These are phyloP conservation scores for Andalucia godoyi DNA, from an alignment of 78 protist genomes.

Conservation along the genomic window DNA sequence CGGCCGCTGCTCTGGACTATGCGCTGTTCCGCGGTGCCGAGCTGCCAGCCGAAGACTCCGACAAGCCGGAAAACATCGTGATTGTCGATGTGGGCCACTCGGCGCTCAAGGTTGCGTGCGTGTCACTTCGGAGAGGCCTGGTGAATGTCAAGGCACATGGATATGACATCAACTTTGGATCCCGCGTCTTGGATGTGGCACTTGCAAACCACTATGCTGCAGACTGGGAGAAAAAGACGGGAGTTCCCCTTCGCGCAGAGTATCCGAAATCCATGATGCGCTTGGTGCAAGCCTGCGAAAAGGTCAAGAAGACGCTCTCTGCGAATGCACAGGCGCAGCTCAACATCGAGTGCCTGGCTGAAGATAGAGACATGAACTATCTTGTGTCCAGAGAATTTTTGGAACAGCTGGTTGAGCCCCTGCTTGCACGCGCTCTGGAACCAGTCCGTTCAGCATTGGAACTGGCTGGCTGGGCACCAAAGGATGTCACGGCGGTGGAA, in stretches of 20 bases:
- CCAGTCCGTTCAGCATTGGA: not conserved
- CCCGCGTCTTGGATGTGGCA: slow-evolving; percentile 51
- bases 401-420: slow-evolving; percentile 23
- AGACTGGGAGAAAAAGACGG: slow-evolving; percentile 22
- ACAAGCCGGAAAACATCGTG: slow-evolving; percentile 39
- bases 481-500: slow-evolving; percentile 33
- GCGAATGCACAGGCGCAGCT: slow-evolving; percentile 56
- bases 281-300: slow-evolving; percentile 62
- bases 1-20: slow-evolving; percentile 81
- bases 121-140: slow-evolving; percentile 57
- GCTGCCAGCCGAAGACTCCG: slow-evolving; percentile 39
- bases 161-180: slow-evolving; percentile 56
- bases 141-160: slow-evolving; percentile 40
- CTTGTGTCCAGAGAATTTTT: slow-evolving; percentile 41
- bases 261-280: slow-evolving; percentile 56
- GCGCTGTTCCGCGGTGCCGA: slow-evolving; percentile 65
- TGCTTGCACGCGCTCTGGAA: not conserved
- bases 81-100: slow-evolving; percentile 80
- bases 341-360: slow-evolving; percentile 69
- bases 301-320: slow-evolving; percentile 52
- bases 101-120: slow-evolving; percentile 43
- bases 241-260: not conserved
- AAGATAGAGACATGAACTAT: slow-evolving; percentile 62
- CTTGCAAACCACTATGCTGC: slow-evolving; percentile 35
- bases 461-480: not conserved